Percentiles rank a stretch among this genome's conserved stretches.
Evolutionary conservation across 768 basidiomycete species (phyloP).

Genomic region (Tulasnella sp.): DNA sequence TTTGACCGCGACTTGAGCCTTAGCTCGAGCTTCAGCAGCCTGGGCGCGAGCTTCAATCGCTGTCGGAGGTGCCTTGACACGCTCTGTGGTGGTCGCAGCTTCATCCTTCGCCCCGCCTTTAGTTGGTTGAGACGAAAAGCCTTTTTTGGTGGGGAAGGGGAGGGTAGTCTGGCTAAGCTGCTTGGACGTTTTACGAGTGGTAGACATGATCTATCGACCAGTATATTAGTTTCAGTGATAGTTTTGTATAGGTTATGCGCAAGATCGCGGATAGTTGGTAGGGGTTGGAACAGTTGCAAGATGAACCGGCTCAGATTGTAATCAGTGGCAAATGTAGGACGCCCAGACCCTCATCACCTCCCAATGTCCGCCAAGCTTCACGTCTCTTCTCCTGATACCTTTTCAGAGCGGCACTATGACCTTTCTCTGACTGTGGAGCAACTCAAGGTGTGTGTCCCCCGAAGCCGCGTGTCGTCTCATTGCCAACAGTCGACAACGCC

Average conservation of each 20-base stretch:
- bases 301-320: not conserved
- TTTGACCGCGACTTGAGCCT: not conserved
- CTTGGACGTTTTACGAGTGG: not conserved
- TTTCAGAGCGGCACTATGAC: constrained; percentile 78
- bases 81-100: not conserved
- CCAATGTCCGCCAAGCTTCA: constrained; percentile 44
- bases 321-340: not conserved
- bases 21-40: not conserved
- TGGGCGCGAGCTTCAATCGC: not conserved
- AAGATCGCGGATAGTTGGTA: not conserved
- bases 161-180: not conserved
- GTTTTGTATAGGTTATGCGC: not conserved
- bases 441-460: constrained; percentile 53
- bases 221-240: not conserved
- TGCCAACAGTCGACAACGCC: not conserved
- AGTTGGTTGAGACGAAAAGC: not conserved
- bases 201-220: not conserved
- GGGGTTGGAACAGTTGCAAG: not conserved
- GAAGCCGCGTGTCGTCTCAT: not conserved
- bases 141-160: constrained; percentile 3
- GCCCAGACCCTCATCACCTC: not conserved
- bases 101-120: not conserved
- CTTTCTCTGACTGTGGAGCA: constrained; percentile 59
- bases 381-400: constrained; percentile 78
- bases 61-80: not conserved